Evolutionary conservation across 805 yeast genomes (phyloP).

Genomic region (Candida golubevii): DNA sequence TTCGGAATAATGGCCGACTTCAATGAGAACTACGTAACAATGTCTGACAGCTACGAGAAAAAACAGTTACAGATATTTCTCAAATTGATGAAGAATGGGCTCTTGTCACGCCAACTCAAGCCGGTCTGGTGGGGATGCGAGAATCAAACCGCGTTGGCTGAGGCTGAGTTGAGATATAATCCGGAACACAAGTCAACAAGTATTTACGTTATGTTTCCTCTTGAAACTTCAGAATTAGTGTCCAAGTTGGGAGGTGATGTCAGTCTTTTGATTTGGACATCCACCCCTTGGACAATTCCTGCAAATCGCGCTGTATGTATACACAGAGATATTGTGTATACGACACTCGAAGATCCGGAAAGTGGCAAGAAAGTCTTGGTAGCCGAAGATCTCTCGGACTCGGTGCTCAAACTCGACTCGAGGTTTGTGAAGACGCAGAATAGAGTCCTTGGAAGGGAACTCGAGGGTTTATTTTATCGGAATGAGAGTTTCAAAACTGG

Average conservation of each 20-base stretch:
- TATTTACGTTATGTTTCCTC: slow-evolving; percentile 63
- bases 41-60: slow-evolving; percentile 66
- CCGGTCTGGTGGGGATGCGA: slow-evolving; percentile 99
- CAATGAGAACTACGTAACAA: slow-evolving; percentile 66
- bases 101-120: slow-evolving; percentile 79
- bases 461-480: slow-evolving; percentile 39
- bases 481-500: slow-evolving; percentile 47
- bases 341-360: slow-evolving; percentile 30
- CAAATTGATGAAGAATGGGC: slow-evolving; percentile 55
- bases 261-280: slow-evolving; percentile 80
- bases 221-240: slow-evolving; percentile 19
- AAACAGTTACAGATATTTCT: slow-evolving; percentile 71
- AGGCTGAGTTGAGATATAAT: slow-evolving; percentile 90
- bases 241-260: slow-evolving; percentile 14
- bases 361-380: slow-evolving; percentile 50
- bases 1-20: slow-evolving; percentile 86
- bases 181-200: slow-evolving; percentile 65
- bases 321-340: slow-evolving; percentile 55
- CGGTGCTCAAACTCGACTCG: slow-evolving; percentile 30
- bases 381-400: slow-evolving; percentile 45
- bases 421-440: slow-evolving; percentile 2
- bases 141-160: slow-evolving; percentile 91
- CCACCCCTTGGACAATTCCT: slow-evolving; percentile 96
- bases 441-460: slow-evolving; percentile 21
- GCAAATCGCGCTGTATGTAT: slow-evolving; percentile 82